These are phyloP conservation scores for Ambrosiella beaveri DNA, from an alignment of 2,329 filamentous ascomycete species.

Conservation along the genomic window DNA sequence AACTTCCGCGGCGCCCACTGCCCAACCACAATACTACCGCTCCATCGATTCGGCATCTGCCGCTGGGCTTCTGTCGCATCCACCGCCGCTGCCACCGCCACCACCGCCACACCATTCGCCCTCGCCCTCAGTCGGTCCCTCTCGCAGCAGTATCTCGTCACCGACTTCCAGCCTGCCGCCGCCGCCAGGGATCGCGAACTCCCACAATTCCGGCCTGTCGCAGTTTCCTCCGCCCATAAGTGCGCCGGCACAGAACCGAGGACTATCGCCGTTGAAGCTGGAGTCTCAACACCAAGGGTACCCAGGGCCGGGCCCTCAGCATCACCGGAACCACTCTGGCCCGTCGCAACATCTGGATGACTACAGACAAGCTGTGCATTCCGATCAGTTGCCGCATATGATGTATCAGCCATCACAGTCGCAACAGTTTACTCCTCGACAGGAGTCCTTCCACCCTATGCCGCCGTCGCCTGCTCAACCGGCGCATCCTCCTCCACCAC, in stretches of 20 bases:
- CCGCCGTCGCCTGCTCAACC: slow-evolving; percentile 16
- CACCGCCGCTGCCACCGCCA: not conserved
- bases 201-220: slow-evolving; percentile 16
- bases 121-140: not conserved
- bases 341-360: slow-evolving; percentile 3
- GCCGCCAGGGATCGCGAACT: not conserved
- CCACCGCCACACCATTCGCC: not conserved
- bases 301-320: not conserved
- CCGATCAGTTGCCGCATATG: slow-evolving; percentile 5
- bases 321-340: not conserved
- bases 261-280: not conserved
- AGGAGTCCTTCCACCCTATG: not conserved
- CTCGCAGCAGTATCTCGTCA: not conserved
- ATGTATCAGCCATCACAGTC: slow-evolving; percentile 21
- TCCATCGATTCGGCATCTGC: not conserved
- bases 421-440: slow-evolving; percentile 20
- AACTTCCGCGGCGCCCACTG: not conserved
- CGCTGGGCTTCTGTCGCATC: not conserved
- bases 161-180: not conserved
- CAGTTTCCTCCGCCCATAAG: not conserved
- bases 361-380: slow-evolving; percentile 9
- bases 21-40: not conserved
- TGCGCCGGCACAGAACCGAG: not conserved
- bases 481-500: slow-evolving; percentile 13
- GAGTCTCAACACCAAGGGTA: slow-evolving; percentile 2